Base-by-base conservation (phyloP, 805 yeast genomes). In the Yarrowia bubula region DNA sequence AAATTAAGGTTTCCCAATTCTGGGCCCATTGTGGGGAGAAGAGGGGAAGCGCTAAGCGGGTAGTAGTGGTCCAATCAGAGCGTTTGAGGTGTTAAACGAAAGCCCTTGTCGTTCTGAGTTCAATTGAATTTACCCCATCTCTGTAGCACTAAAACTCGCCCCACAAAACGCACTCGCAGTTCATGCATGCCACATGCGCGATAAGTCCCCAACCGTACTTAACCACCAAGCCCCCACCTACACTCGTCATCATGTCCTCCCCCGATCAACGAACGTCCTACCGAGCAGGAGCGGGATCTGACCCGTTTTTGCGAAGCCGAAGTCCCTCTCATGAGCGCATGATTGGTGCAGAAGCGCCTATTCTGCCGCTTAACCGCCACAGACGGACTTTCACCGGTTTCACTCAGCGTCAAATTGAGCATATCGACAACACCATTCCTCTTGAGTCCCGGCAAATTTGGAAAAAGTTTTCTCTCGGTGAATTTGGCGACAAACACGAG, bases 361-460 rank as follows among this genome's bases (percentile, higher is more conserved):
- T 55, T 15, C 42, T 17, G 35, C 66, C 66, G 0, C 41, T 51
- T n/a, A 47, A 44, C 28, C 66, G 73, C 4, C 76, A 73, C 66
- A 68, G 70, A 73, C 82, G 97, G 72, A 86, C 97, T 51, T 82
- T 90, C 71, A 90, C 97, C 0, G 98, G 98, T 37, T 89, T 92
- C 76, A 86, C 96, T 4, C 96, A 96, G 10, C 88, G 89, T 70
- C 97, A 92, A 75, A 89, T 92, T 71, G 85, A 87, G 71, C 84
- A 90, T 41, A 86, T 89, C 73, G 97, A 92, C 74, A 84, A 90
- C 44, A 80, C 85, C 35, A 90, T 92, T 72, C 97, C 97, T 0
- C 80, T 86, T 67, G 83, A 86, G 68, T 87, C 92, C 37, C 85
- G 96, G 70, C 84, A 84, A 68, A 76, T 85, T 38, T 92, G 98